Evolutionary conservation across 139 green algal species (phyloP).

Genomic region (Tetradesmus lagerheimii): DNA sequence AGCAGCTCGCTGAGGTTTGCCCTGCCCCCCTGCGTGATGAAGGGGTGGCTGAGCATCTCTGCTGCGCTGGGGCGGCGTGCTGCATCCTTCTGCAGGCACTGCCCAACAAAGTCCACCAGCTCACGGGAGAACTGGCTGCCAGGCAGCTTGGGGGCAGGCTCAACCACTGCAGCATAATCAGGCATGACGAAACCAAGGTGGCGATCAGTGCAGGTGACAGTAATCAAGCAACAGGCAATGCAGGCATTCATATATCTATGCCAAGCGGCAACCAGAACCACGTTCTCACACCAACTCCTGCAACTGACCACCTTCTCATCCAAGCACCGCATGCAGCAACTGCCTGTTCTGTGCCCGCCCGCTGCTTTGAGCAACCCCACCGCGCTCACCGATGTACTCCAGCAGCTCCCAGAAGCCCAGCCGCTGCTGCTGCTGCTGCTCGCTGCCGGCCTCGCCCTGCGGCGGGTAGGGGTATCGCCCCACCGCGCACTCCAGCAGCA

Average conservation of each 20-base stretch:
- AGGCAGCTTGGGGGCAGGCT: conserved; percentile 53
- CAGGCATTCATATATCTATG: no score
- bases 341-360: no score
- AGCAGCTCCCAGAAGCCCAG: conserved; percentile 77
- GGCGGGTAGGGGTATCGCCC: conserved; percentile 60
- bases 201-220: no score
- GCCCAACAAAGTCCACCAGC: conserved; percentile 86
- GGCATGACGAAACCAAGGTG: no score
- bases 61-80: conserved; percentile 70
- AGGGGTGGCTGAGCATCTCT: conserved; percentile 84
- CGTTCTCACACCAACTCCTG: no score
- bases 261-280: neutral
- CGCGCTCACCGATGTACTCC: conserved; percentile 64
- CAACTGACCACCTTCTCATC: no score
- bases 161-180: conserved; percentile 32
- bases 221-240: no score
- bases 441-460: conserved; percentile 15
- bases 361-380: no score
- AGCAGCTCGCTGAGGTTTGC: conserved; percentile 32
- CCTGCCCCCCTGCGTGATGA: conserved; percentile 6
- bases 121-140: conserved; percentile 74
- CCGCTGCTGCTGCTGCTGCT: neutral
- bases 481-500: conserved; percentile 78
- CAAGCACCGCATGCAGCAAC: no score
- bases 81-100: conserved; percentile 81